A percentile compares a stretch with the other conserved stretches of the same genome.
Evolutionary conservation across 1,284 basidiomycete genomes (phyloP).

Genomic region (Trametes hirsuta): DNA sequence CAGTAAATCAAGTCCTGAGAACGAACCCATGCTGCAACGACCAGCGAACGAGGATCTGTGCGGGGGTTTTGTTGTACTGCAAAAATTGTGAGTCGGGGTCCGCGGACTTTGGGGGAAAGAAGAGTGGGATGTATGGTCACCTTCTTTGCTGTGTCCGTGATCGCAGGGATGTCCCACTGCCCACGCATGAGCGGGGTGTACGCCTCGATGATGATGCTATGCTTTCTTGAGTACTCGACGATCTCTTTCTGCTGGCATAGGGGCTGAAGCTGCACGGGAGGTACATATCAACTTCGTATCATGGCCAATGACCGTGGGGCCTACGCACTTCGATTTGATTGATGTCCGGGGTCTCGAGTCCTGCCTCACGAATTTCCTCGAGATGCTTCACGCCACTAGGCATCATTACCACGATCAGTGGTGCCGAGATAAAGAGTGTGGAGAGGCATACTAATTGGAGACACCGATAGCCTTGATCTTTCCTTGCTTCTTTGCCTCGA

Average conservation of each 20-base stretch:
- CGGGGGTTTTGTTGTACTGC: slow-evolving; percentile 51
- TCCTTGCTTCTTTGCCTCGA: slow-evolving; percentile 48
- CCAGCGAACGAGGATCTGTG: slow-evolving; percentile 72
- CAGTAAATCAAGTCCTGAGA: background rate
- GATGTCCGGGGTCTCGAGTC: slow-evolving; percentile 65
- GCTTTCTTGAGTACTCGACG: slow-evolving; percentile 70
- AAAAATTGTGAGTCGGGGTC: background rate
- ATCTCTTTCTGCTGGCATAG: slow-evolving; percentile 83
- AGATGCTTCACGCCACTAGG: slow-evolving; percentile 76
- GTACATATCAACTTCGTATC: background rate
- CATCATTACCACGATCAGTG: background rate
- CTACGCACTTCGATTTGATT: slow-evolving; percentile 77
- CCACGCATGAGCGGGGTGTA: slow-evolving; percentile 54
- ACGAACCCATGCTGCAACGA: slow-evolving; percentile 56
- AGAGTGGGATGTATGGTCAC: slow-evolving; percentile 4
- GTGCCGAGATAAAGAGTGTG: background rate
- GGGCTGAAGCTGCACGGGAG: slow-evolving; percentile 67
- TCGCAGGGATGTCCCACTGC: slow-evolving; percentile 42
- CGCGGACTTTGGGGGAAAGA: background rate
- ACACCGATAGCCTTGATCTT: slow-evolving; percentile 57
- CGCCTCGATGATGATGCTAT: slow-evolving; percentile 75
- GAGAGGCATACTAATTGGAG: slow-evolving; percentile 54
- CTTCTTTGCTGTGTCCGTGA: slow-evolving; percentile 42
- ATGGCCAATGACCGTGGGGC: background rate
- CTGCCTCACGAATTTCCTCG: slow-evolving; percentile 66